Conservation (phyloP, 176 grass and related monocot species). For the Poa pratensis region DNA sequence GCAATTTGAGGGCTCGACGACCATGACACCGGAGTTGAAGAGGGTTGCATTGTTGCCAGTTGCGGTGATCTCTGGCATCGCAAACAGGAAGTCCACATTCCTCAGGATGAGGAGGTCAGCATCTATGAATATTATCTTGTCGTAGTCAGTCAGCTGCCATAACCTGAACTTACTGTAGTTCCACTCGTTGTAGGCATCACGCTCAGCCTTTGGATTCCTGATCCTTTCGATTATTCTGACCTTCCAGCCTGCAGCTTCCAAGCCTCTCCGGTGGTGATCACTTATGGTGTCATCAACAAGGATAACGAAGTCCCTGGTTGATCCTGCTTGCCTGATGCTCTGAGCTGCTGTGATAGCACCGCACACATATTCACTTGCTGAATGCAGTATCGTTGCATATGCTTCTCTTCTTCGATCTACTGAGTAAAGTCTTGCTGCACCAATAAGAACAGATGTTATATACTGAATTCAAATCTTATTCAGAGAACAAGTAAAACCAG, state of each 20-base stretch:
- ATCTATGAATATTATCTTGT: slow-evolving; percentile 96
- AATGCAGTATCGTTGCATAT: slow-evolving; percentile 90
- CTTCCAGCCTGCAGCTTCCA: slow-evolving; percentile 84
- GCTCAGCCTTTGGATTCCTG: slow-evolving; percentile 84
- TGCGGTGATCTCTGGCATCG: slow-evolving; percentile 83
- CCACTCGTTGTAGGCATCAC: slow-evolving; percentile 89
- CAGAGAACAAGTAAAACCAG: not conserved
- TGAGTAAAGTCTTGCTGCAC: slow-evolving; percentile 75
- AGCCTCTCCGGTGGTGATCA: slow-evolving; percentile 58
- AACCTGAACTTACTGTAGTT: slow-evolving; percentile 98
- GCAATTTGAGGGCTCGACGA: slow-evolving; percentile 89
- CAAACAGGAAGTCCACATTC: slow-evolving; percentile 93
- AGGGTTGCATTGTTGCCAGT: slow-evolving; percentile 79
- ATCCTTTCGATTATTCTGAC: slow-evolving; percentile 75
- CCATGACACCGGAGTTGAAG: slow-evolving; percentile 96
- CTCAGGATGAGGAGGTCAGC: slow-evolving; percentile 90
- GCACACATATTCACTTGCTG: slow-evolving; percentile 80
- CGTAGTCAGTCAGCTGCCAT: slow-evolving; percentile 95
- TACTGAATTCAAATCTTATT: not conserved
- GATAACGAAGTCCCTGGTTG: slow-evolving; percentile 82
- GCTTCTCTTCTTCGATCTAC: slow-evolving; percentile 69
- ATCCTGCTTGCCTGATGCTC: slow-evolving; percentile 87
- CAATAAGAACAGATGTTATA: slow-evolving; percentile 36
- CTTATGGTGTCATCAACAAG: slow-evolving; percentile 81
- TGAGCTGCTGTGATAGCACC: slow-evolving; percentile 87